Evolutionary conservation across 2,329 filamentous ascomycete genomes (phyloP), one percentile per base, ranked within the genome.

Genomic region (Hypoxylon sp.): DNA sequence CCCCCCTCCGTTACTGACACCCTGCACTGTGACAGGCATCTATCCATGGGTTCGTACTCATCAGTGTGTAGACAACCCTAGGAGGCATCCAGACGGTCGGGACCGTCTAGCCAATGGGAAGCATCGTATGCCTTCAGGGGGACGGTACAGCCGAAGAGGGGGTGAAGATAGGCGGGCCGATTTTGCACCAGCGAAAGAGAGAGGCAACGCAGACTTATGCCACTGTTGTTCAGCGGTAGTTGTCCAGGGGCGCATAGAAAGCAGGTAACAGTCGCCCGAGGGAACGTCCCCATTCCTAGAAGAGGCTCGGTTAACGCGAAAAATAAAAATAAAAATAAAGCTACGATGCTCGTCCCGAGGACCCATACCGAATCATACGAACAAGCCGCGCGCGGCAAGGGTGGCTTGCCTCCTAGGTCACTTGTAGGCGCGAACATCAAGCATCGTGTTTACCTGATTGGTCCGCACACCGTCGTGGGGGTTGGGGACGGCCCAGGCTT

Each of bases 11-110:
- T 51, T 51, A 51, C 48, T 33, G 41, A 24, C 13, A 31, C 47
- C 55, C 58, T 45, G 51, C 67, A 69, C 66, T 69, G 67, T 69
- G 68, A 55, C 45, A 11, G 33, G 40, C 51, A 66, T 64, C 46
- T n/a, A n/a, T n/a, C n/a, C n/a, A n/a, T n/a, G 43, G 60, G 31
- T 35, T 54, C 33, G 35, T 52, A 52, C 49, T 57, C 58, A 41
- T 26, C 60, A 53, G 63, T 62, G 64, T 53, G 60, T 51, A 35
- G 26, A 42, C 35, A 50, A 56, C 42, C 58, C 50, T 51, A 57
- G 33, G 54, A 54, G 50, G 45, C 45, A 60, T 35, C 69, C 69
- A 64, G 42, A 40, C 60, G 38, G 55, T 55, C 59, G 69, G 69
- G 42, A 64, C 57, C 20, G 11, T 17, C 13, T 18, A 29, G 45